phyloP scores from a whole-genome alignment of 2,329 filamentous ascomycete genomes.

The Achaetomium macrosporum region DNA sequence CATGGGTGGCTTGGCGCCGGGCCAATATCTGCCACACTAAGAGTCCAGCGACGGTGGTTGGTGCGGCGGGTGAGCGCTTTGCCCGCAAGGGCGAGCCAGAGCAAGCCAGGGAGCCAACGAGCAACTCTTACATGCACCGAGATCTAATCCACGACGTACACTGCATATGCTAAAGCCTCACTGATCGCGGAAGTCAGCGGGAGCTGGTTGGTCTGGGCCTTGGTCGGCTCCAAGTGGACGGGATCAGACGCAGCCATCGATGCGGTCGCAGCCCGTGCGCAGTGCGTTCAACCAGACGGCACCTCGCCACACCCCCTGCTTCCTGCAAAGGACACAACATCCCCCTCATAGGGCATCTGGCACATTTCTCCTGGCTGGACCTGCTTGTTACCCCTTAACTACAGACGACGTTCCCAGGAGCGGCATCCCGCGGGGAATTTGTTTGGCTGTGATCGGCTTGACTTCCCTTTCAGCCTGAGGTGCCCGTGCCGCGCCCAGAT shows the following conservation, averaged over 20 bases:
- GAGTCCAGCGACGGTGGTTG: conserved; percentile 20
- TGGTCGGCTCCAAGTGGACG: conserved; percentile 12
- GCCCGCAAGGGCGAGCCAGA: conserved; percentile 20
- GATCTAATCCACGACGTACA: conserved; percentile 13
- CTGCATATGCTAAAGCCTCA: conserved; percentile 12
- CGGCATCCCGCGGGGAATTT: conserved; percentile 7
- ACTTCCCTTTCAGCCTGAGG: conserved; percentile 23
- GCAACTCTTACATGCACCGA: conserved; percentile 13
- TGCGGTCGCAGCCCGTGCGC: neutral
- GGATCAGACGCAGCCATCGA: conserved; percentile 10
- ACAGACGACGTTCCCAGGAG: conserved; percentile 8
- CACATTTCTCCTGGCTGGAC: conserved; percentile 13
- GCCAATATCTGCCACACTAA: conserved; percentile 9
- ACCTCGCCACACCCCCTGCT: conserved; percentile 15
- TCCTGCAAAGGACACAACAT: neutral
- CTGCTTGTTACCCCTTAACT: conserved; percentile 8
- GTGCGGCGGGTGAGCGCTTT: conserved; percentile 16
- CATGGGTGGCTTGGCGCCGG: conserved; percentile 20
- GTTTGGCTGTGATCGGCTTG: conserved; percentile 20
- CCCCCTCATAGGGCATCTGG: neutral
- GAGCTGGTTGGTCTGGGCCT: conserved; percentile 12
- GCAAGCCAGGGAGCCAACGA: conserved; percentile 19
- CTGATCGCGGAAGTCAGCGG: conserved; percentile 10
- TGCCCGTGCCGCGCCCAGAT: conserved; percentile 23
- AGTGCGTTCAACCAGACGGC: neutral